Base-by-base conservation (phyloP, 495 filamentous ascomycete species). In the Tuber indicum region DNA sequence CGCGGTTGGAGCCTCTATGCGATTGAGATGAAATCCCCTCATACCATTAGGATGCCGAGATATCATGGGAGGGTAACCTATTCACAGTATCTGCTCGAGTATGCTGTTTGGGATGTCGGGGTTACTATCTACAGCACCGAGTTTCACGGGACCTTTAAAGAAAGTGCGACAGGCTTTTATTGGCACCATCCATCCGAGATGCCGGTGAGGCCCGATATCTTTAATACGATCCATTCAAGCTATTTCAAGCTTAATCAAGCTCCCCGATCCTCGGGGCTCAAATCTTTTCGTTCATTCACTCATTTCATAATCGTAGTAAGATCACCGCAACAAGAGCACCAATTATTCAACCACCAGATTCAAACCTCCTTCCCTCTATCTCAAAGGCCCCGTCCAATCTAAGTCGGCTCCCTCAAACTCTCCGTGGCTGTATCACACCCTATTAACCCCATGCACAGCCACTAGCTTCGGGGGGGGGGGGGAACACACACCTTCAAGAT, bases 401-500 rank as follows among this genome's bases (percentile, higher is more conserved):
- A 82, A 49, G 82, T 73, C 3, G 81, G 81, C 16, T 82, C 81
- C 77, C 82, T 81, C 1, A 82, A 49, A 47, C 80, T 82, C 44
- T 80, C 71, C 75, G 81, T 82, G 14, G 81, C 81, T 82, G 72
- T 32, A 47, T 52, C 75, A 10, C 44, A 43, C n/a, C 32, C 74
- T 10, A 19, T 66, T 42, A 78, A 45, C 69, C 12, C 19, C 9
- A 74, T 10, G 32, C n/a, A 12, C 17, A 39, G 58, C 47, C 21
- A 16, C 41, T 14, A 26, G 16, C 41, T 45, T 14, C 17, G 4
- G 41, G 43, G 26, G 26, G 58, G n/a, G n/a, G 58, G 1, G 16
- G 8, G 10, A n/a, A 58, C 19, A 75, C 85, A 74, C 87, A 96
- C 96, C 96, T 90, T 98, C 96, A 43, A 99, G 87, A 82, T 99